Evolutionary conservation across 2,329 filamentous ascomycete species (phyloP).

Genomic region (Hymenoscyphus fraxineus): DNA sequence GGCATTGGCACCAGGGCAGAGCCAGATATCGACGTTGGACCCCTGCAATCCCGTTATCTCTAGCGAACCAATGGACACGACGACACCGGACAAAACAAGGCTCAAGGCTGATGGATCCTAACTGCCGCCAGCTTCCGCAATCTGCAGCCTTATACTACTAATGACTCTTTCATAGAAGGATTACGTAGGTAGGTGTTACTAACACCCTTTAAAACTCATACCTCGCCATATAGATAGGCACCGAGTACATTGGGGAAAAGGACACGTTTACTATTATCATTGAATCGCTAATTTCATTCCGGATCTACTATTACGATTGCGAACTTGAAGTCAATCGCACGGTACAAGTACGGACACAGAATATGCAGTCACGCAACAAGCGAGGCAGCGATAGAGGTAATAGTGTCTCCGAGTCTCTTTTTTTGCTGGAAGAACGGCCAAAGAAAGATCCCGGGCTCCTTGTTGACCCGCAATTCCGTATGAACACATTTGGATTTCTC

Average conservation of each 20-base stretch:
- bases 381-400: neutral
- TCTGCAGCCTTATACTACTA: conserved; percentile 7
- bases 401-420: neutral
- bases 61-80: conserved; percentile 13
- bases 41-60: neutral
- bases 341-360: neutral
- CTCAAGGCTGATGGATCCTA: conserved; percentile 13
- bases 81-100: conserved; percentile 2
- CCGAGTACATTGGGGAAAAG: neutral
- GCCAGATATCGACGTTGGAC: conserved; percentile 5
- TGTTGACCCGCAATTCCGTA: neutral
- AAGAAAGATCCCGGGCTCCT: neutral
- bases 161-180: neutral
- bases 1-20: neutral
- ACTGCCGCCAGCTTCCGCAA: neutral
- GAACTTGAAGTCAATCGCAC: neutral
- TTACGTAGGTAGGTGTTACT: neutral
- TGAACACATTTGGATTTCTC: neutral
- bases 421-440: neutral
- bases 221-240: neutral
- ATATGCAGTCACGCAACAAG: neutral
- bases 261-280: neutral
- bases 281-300: neutral
- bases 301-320: neutral
- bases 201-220: neutral